Base-by-base conservation (phyloP, 2,329 filamentous ascomycete genomes). In the Penicillium sp. region DNA sequence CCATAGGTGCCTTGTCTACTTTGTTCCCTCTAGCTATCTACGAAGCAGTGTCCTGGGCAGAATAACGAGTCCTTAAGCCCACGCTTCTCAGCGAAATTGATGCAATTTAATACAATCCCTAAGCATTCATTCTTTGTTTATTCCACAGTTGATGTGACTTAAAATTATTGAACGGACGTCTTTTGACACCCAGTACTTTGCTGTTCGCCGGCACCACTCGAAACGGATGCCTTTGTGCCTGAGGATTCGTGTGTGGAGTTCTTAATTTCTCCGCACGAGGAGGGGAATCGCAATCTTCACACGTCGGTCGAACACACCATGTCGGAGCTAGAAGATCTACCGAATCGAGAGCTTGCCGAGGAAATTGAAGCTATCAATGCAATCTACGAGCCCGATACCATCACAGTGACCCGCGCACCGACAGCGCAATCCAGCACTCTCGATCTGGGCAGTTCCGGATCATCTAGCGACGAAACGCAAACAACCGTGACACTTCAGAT, bases 301-400 rank as follows among this genome's bases (percentile, higher is more conserved):
- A 49, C 51, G 45, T 58, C 57, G 35, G 57, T 37, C 43, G 57
- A 55, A 57, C 57, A 38, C 8, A 42, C 33, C 43, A 70, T 70
- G 62, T 64, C 71, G 43, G 55, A 61, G 38, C 62, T 71, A 37
- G 68, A 71, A 13, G 56, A 62, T 16, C 52, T 75, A 65, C 73
- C 68, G 53, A 77, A 74, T 22, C 64, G 67, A 55, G 80, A 81
- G 22, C 75, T 82, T 5, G 74, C 75, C 16, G 79, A 82, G 66
- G 80, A 82, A 70, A 76, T 80, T 33, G 78, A 80, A 65, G 79
- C 80, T 25, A 76, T 82, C 64, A 81, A 80, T 63, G 78, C 80
- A 64, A 84, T 90, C 71, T 91, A 90, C 79, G 83, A 85, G 65
- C 82, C 87, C 62, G 84, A 89, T 68, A 88, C 85, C 16, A 80